phyloP scores from a whole-genome alignment of 306 rosid genomes.

The Fragaria vesca region DNA sequence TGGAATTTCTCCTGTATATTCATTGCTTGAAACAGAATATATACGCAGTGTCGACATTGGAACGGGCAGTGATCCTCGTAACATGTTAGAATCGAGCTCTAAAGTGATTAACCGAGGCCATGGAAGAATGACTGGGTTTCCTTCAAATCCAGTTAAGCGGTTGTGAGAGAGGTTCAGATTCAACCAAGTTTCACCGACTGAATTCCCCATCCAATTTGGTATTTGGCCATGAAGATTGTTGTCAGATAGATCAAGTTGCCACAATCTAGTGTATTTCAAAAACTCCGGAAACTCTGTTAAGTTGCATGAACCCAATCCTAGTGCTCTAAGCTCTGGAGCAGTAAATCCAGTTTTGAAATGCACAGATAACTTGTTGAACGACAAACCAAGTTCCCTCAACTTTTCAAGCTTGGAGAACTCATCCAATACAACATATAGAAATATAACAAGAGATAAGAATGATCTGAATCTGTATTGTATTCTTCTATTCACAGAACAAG shows the following conservation, averaged over 20 bases:
- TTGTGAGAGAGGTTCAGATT: conserved; percentile 6
- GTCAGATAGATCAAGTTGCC: neutral
- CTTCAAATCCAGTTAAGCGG: conserved; percentile 17
- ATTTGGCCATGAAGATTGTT: conserved; percentile 37
- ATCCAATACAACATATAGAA: neutral
- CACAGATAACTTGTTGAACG: conserved; percentile 17
- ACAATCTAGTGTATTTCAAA: conserved; percentile 15
- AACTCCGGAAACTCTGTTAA: conserved; percentile 29
- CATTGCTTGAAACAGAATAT: neutral
- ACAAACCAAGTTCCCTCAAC: neutral
- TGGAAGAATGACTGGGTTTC: conserved; percentile 1
- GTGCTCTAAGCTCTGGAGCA: neutral
- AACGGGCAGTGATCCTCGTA: conserved; percentile 18
- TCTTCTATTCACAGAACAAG: too few species aligned
- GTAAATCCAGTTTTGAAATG: neutral
- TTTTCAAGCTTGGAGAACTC: conserved; percentile 2
- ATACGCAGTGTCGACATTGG: neutral
- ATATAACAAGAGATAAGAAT: too few species aligned
- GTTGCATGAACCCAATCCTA: conserved; percentile 17
- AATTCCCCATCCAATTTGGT: conserved; percentile 32
- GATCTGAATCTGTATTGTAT: too few species aligned
- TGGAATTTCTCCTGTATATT: conserved; percentile 5
- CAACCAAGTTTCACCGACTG: conserved; percentile 9
- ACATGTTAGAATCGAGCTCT: neutral
- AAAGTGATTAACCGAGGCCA: neutral